Percentiles rank a stretch among this genome's conserved stretches.
phyloP scores from a whole-genome alignment of 1,139 yeast genomes.

The Waltiozyma sp. region DNA sequence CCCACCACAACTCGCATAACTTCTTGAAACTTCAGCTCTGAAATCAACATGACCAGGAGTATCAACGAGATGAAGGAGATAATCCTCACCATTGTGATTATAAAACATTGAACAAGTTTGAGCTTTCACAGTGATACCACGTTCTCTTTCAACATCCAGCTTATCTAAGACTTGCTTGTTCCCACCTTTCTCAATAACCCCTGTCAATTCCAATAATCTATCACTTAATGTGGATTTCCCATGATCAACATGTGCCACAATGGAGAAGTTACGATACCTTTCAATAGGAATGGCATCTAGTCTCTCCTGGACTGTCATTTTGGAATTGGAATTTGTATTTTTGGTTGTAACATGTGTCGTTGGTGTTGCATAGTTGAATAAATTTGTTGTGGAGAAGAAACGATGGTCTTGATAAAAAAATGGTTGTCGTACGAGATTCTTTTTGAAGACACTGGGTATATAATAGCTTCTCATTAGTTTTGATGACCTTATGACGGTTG shows the following conservation, averaged over 20 bases:
- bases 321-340: not conserved
- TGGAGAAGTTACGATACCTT: constrained; percentile 80
- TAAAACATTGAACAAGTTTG: constrained; percentile 94
- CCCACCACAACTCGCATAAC: constrained; percentile 95
- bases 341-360: not conserved
- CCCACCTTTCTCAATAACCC: constrained; percentile 62
- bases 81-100: constrained; percentile 58
- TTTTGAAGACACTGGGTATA: no score
- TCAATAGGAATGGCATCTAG: constrained; percentile 68
- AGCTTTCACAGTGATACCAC: constrained; percentile 95
- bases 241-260: constrained; percentile 96
- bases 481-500: no score
- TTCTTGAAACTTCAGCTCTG: constrained; percentile 83
- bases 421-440: no score
- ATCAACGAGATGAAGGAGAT: constrained; percentile 80
- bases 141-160: constrained; percentile 86
- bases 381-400: not conserved
- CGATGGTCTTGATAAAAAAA: not conserved
- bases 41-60: constrained; percentile 99
- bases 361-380: not conserved
- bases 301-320: constrained; percentile 31
- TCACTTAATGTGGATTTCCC: constrained; percentile 93
- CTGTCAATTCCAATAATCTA: constrained; percentile 74
- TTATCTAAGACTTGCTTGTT: constrained; percentile 86
- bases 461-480: no score